Base-by-base conservation (phyloP, 2,329 filamentous ascomycete genomes). In the Gnomoniopsis sp. region DNA sequence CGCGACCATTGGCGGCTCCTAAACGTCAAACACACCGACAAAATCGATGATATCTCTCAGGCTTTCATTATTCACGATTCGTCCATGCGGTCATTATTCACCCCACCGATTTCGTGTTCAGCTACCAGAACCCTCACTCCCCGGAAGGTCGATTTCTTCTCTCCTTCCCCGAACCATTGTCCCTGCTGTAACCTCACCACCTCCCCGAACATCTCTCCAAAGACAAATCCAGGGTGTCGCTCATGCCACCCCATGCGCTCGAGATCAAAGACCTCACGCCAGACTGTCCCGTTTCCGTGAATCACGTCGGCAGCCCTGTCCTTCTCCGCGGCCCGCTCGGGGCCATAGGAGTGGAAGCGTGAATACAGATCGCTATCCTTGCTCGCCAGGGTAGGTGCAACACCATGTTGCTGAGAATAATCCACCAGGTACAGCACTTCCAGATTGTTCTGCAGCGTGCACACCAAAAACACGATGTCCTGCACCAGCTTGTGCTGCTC, bases 231-330 rank as follows among this genome's bases (percentile, higher is more conserved):
- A 0, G 69, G 66, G 33, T 73, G 70, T 12, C 63, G 53, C 15
- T 64, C 62, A 1, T 64, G 51, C 72, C 72, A 74, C 3, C 70
- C 70, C 11, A 73, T 34, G 2, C 55, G 51, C 51, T 71, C 67
- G 6, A 73, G 55, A 19, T 72, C 68, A 49, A 69, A 66, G 1
- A 72, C 68, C 55, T 74, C 70, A 11, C 67, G 64, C 54, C 72
- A 74, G 6, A 62, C 62, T 57, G 62, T 70, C 14, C 66, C 68
- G 0, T 70, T 65, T 2, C 68, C 71, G 6, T 63, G 62, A 6
- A 74, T 63, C 11, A 72, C 65, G 53, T 73, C 71, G 1, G 65
- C 62, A 1, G 57, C 22, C 30, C 70, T 64, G 19, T 33, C 41
- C 36, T 55, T 49, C 1, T 66, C 63, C 15, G 58, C 48, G 6